Percentiles rank a stretch among this genome's conserved stretches.
Evolutionary conservation across 2,329 filamentous ascomycete species (phyloP).

Genomic region (Neopestalotiopsis clavispora): DNA sequence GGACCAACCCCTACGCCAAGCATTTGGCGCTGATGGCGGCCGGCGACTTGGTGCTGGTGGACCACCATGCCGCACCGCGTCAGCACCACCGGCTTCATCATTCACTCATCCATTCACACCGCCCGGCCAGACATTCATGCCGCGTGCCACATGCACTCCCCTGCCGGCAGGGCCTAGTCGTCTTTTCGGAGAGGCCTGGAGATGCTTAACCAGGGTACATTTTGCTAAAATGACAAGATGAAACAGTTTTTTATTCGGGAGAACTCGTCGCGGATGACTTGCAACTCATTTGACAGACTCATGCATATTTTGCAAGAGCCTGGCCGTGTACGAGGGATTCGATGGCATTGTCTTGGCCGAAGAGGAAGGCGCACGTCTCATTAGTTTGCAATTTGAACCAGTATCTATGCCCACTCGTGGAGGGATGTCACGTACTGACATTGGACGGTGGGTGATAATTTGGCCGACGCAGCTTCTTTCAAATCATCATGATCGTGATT

Average conservation of each 20-base stretch:
- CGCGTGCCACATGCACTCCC: slow-evolving; percentile 61
- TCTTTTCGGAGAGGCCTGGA: slow-evolving; percentile 58
- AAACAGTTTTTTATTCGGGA: too few relatives aligned
- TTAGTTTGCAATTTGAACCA: background rate
- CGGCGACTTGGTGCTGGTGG: slow-evolving; percentile 65
- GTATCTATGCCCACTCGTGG: background rate
- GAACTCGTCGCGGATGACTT: too few relatives aligned
- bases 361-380: slow-evolving; percentile 60
- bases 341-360: slow-evolving; percentile 62
- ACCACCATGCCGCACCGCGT: slow-evolving; percentile 41
- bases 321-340: slow-evolving; percentile 61
- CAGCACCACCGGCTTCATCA: slow-evolving; percentile 64
- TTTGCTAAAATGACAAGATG: too few relatives aligned
- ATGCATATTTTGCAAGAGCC: slow-evolving; percentile 53
- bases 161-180: slow-evolving; percentile 61
- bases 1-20: slow-evolving; percentile 68
- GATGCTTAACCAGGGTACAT: slow-evolving; percentile 59
- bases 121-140: slow-evolving; percentile 60
- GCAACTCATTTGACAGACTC: background rate
- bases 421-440: background rate
- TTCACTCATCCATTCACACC: slow-evolving; percentile 61
- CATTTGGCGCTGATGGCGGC: slow-evolving; percentile 68
- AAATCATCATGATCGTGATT: background rate
- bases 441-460: background rate
- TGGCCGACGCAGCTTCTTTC: background rate